Evolutionary conservation across 179 eudicot genomes (phyloP).

Genomic region (Nepenthes alata): DNA sequence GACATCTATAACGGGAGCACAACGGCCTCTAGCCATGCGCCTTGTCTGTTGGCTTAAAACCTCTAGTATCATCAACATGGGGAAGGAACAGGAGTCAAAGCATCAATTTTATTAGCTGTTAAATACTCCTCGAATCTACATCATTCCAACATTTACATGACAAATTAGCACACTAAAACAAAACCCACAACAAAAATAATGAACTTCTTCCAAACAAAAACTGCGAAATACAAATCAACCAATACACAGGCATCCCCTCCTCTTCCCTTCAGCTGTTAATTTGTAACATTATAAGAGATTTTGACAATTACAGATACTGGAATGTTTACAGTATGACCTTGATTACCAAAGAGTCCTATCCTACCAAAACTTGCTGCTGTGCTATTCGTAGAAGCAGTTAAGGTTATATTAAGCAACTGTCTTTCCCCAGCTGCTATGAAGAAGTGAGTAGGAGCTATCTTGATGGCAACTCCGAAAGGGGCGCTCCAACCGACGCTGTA

Average conservation of each 20-base stretch:
- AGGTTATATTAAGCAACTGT: conserved; percentile 41
- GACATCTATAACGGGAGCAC: no score
- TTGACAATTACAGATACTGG: conserved; percentile 71
- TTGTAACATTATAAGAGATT: conserved; percentile 35
- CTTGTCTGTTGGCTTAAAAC: no score
- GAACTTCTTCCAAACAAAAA: no score
- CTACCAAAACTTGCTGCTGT: conserved; percentile 65
- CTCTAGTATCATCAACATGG: no score
- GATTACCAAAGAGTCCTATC: conserved; percentile 75
- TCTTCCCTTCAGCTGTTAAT: not conserved
- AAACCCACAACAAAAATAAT: no score
- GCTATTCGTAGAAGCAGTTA: conserved; percentile 49
- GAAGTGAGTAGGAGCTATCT: conserved; percentile 53
- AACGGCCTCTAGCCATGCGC: no score
- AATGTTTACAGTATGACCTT: conserved; percentile 59
- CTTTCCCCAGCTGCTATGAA: conserved; percentile 47
- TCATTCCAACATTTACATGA: no score
- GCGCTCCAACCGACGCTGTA: conserved; percentile 75
- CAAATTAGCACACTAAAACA: no score
- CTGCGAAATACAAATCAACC: not conserved
- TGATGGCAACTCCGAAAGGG: conserved; percentile 70
- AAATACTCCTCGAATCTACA: no score
- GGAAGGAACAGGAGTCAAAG: no score
- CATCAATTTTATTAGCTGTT: no score
- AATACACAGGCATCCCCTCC: conserved; percentile 3